Base-by-base conservation (phyloP, 257 asterid species). In the Asclepias syriaca region DNA sequence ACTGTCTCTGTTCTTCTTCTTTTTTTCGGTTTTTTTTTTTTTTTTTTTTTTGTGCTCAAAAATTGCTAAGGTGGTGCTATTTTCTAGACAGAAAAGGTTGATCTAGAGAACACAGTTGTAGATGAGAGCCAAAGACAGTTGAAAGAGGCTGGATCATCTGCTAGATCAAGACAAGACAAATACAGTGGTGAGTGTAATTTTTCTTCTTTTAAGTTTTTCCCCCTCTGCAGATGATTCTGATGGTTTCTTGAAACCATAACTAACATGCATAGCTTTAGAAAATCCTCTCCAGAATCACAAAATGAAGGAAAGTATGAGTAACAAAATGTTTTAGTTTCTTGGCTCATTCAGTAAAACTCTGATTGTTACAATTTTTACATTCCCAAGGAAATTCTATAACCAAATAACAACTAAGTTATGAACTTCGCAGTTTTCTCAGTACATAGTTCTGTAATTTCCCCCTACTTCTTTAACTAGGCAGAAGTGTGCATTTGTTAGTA, bases 81-180 rank as follows among this genome's bases (percentile, higher is more conserved):
- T 85, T 58, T 88, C 80, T 85, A 95, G 99, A 88, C 99, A 72
- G 99, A 95, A 83, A 95, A 92, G 61, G 99, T 95, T 43, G 99
- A 95, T 78, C 78, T 95, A 84, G 99, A 95, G 86, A 88, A 95
- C 77, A 92, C 99, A 3, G 99, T 95, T 66, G 96, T 95, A 24
- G 97, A 95, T 77, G 98, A 95, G 87, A 95, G 95, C 88, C 99
- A 91, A 86, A 87, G 96, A 69, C 98, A 88, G 78, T 69, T 72
- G 58, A 80, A 87, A 68, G 93, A 87, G 77, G 84, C 79, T 65
- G 96, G 90, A 64, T 79, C 91, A 69, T 82, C 89, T 75, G 76
- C 89, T 74, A 82, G 85, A 78, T 86, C 89, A 69, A 88, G 96
- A 87, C 96, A 87, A 80, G 96, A 88, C 74, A 91, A 93, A 77